Evolutionary conservation across 371 early-diverging fungal genomes (phyloP), one percentile per base, ranked within the genome.

Genomic region (Lichtheimia corymbifera): DNA sequence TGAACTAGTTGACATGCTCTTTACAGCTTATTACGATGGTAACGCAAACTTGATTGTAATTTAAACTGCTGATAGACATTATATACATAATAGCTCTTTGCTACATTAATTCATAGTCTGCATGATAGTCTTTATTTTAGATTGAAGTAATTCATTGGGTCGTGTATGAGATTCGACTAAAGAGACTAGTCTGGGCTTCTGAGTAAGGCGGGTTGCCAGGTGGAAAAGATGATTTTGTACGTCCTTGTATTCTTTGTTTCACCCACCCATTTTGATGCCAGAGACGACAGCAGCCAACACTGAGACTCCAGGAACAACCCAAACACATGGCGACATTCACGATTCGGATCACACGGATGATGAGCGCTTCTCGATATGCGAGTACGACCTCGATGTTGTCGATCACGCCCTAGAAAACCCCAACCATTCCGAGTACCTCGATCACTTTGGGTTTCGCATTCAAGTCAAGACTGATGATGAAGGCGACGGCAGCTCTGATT

Each of bases 401-500:
- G 78, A 77, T 62, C 73, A 74, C 13, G 78, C 71, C 12, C 41
- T 77, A 14, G 24, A 61, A 15, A 66, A 77, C 58, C 75, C 78
- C 9, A 50, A 77, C 56, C 68, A 63, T 41, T 55, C 53, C 47
- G 78, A 77, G 49, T 77, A 62, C 20, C 56, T 63, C 22, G 78
- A 77, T 59, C 78, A 77, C 57, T 77, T 77, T 66, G 78, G 78
- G 1, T 77, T 77, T 35, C 68, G 53, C 9, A 72, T 77, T 42
- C 71, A 77, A 49, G 78, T 77, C 3, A 68, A 67, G 55, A 73
- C 79, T 18, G 79, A 79, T 58, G 76, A 79, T 59, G 79, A 79
- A 44, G 56, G 50, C 9, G 59, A 61, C 15, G 64, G 63, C 15
- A 68, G 65, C 49, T 68, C 68, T 15, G 74, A 69, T 25, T 72